These are phyloP conservation scores for Trametes coccinea DNA, from an alignment of 768 basidiomycete genomes.

Conservation along the genomic window DNA sequence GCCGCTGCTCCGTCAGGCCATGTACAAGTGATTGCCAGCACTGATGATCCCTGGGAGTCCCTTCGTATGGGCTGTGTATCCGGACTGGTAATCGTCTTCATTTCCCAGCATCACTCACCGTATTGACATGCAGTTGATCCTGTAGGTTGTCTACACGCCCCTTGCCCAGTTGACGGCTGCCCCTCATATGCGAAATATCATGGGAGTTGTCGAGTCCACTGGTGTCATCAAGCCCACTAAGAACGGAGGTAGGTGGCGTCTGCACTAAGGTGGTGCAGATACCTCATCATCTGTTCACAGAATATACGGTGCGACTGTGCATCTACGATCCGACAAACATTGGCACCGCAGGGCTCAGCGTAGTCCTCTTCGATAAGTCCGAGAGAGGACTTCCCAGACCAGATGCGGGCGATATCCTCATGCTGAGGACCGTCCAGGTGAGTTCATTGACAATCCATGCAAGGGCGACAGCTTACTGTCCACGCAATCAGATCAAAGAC, in stretches of 20 bases:
- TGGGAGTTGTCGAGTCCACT: conserved; percentile 33
- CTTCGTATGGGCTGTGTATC: not conserved
- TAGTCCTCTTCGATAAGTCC: conserved; percentile 55
- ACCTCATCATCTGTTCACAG: conserved; percentile 33
- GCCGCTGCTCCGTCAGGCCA: not conserved
- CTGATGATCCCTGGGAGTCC: not conserved
- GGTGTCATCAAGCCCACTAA: not conserved
- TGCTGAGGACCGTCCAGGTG: conserved; percentile 23
- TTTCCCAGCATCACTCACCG: not conserved
- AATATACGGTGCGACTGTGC: conserved; percentile 44
- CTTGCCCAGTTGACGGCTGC: not conserved
- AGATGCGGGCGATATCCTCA: conserved; percentile 45
- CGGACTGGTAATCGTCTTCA: not conserved
- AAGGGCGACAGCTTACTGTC: not conserved
- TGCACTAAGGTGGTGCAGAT: not conserved
- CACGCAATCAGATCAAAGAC: conserved; percentile 33
- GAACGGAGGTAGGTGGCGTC: conserved; percentile 6
- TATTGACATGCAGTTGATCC: not conserved
- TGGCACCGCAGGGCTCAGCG: conserved; percentile 36
- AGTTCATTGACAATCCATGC: not conserved
- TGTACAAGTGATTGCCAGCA: not conserved
- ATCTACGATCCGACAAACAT: conserved; percentile 55
- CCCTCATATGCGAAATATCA: conserved; percentile 29
- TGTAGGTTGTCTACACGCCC: conserved; percentile 12
- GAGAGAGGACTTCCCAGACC: conserved; percentile 53